Evolutionary conservation across 148 eudicot genomes (phyloP).

Genomic region (Fagopyrum tataricum): DNA sequence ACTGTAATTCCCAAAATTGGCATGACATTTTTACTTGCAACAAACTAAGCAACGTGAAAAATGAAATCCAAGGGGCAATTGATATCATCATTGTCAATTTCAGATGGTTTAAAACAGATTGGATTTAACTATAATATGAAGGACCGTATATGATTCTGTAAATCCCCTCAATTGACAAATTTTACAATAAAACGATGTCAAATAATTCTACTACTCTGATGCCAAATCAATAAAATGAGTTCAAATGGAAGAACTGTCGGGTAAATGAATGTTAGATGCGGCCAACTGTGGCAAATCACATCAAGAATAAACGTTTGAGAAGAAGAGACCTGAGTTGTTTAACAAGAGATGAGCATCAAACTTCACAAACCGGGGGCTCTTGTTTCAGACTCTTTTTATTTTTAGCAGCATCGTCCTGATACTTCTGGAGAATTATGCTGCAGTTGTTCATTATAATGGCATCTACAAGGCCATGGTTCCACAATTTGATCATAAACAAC

Average conservation of each 20-base stretch:
- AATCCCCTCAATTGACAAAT: not conserved
- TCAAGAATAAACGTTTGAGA: conserved; percentile 2
- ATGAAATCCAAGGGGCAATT: not conserved
- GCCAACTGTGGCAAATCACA: not conserved
- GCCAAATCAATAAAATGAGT: not conserved
- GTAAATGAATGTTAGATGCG: not conserved
- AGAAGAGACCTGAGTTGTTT: not conserved
- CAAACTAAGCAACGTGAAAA: not conserved
- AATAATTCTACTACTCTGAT: not conserved
- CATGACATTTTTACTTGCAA: not conserved
- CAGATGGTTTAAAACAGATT: no score
- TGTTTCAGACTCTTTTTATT: conserved; percentile 13
- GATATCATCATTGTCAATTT: not conserved
- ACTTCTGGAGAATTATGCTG: conserved; percentile 41
- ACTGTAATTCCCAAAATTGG: not conserved
- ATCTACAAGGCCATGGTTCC: conserved; percentile 92
- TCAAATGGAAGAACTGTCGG: conserved; percentile 9
- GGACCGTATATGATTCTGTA: not conserved
- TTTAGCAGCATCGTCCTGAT: conserved; percentile 27
- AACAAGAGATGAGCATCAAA: not conserved
- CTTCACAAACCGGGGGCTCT: not conserved
- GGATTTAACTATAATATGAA: not conserved
- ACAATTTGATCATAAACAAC: conserved; percentile 67
- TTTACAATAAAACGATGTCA: not conserved
- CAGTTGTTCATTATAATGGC: conserved; percentile 67